Conservation (phyloP, 495 filamentous ascomycete species). For the Sordaria brevicollis region DNA sequence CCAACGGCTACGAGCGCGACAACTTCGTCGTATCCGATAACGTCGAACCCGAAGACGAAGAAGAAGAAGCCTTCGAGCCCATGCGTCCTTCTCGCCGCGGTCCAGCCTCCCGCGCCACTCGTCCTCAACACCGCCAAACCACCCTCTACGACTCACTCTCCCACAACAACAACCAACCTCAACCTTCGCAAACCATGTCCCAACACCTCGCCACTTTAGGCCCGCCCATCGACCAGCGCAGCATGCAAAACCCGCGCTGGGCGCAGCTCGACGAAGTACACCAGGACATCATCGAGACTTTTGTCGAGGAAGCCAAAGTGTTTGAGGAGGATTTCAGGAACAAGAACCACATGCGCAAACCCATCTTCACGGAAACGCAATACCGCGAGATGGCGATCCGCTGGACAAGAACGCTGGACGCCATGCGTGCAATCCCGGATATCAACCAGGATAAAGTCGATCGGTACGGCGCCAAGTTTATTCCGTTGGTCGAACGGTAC, state of each 20-base stretch:
- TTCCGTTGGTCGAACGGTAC: conserved; percentile 50
- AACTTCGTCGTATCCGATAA: conserved; percentile 43
- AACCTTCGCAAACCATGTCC: not conserved
- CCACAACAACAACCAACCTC: not conserved
- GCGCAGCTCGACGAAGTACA: conserved; percentile 44
- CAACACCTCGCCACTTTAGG: not conserved
- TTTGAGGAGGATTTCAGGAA: conserved; percentile 57
- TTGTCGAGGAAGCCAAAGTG: conserved; percentile 62
- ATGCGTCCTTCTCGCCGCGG: conserved; percentile 23
- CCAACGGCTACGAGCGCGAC: conserved; percentile 39
- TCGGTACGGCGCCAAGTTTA: conserved; percentile 55
- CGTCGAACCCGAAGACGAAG: conserved; percentile 32
- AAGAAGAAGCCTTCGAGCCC: conserved; percentile 52
- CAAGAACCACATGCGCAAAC: conserved; percentile 48
- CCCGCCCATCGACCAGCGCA: not conserved
- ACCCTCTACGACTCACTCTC: conserved; percentile 35
- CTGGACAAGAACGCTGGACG: conserved; percentile 48
- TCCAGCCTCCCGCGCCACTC: conserved; percentile 37
- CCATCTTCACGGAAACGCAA: conserved; percentile 65
- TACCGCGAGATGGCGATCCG: conserved; percentile 76
- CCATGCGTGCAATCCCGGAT: conserved; percentile 56
- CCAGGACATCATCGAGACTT: conserved; percentile 44
- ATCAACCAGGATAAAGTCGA: conserved; percentile 62
- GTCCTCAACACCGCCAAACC: conserved; percentile 65
- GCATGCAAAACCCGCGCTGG: not conserved